Percentiles rank a stretch among this genome's conserved stretches.
phyloP scores from a whole-genome alignment of 495 filamentous ascomycete genomes.

The Monascus purpureus region DNA sequence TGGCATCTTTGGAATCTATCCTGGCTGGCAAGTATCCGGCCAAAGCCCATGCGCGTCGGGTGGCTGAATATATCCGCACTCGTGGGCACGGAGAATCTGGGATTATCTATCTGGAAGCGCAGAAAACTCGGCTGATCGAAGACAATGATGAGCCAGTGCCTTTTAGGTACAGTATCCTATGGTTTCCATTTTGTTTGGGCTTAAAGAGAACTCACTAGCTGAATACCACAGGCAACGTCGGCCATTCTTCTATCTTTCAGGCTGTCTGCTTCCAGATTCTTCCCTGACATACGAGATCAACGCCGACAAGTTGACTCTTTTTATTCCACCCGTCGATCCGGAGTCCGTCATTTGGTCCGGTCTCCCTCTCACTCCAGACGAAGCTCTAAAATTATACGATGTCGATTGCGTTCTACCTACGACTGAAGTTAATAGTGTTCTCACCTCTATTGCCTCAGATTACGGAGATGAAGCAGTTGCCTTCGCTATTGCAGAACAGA shows the following conservation, averaged over 20 bases:
- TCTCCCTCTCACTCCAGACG: slow-evolving; percentile 59
- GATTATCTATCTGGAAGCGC: slow-evolving; percentile 72
- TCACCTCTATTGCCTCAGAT: slow-evolving; percentile 32
- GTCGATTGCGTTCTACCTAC: slow-evolving; percentile 63
- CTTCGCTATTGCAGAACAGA: slow-evolving; percentile 58
- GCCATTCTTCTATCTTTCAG: slow-evolving; percentile 89
- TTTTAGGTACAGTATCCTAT: slow-evolving; percentile 46
- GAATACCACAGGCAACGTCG: slow-evolving; percentile 59
- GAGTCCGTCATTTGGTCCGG: slow-evolving; percentile 95
- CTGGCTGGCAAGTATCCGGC: slow-evolving; percentile 81
- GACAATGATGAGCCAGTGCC: slow-evolving; percentile 69
- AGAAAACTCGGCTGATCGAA: slow-evolving; percentile 61
- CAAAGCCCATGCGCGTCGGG: slow-evolving; percentile 71
- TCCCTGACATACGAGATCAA: slow-evolving; percentile 69
- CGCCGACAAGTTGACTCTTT: slow-evolving; percentile 62
- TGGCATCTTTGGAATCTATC: slow-evolving; percentile 30
- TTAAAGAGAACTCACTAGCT: too few species aligned
- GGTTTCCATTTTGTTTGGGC: too few species aligned
- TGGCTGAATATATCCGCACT: slow-evolving; percentile 54
- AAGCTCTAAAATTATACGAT: slow-evolving; percentile 66
- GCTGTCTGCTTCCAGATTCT: slow-evolving; percentile 70
- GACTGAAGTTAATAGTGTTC: slow-evolving; percentile 51
- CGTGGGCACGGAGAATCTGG: slow-evolving; percentile 18
- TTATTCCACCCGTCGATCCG: slow-evolving; percentile 78
- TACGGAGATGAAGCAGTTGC: slow-evolving; percentile 37